Base-by-base conservation (phyloP, 2,329 filamentous ascomycete genomes). In the Xylariomycetidae sp. region DNA sequence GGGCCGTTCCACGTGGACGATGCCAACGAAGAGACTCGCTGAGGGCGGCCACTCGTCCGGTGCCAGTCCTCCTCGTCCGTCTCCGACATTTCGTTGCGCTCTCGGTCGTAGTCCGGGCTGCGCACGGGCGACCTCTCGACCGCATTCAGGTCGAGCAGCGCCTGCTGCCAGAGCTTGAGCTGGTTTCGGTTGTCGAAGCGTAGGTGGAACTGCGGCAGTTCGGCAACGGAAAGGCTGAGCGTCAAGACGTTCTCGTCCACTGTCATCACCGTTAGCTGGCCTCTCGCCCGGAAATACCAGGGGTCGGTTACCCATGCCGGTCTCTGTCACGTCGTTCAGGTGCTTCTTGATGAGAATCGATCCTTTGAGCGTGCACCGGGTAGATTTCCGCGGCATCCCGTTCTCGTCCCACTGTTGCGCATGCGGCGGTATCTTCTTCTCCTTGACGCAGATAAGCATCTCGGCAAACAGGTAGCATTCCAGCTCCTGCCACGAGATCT, bases 371-470 rank as follows among this genome's bases (percentile, higher is more conserved):
- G 89, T 94, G 67, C 84, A 95, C 43, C 85, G 78, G 3, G 79
- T 78, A 8, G 74, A 68, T 57, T 82, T 89, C 35, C 73, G 72
- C 15, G 71, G 72, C 1, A 68, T 55, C 4, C 68, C 65, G 13
- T 64, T 65, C 33, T 76, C 76, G 31, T 79, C 82, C 74, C 85
- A 89, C 44, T 85, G 76, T 32, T 76, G 72, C 24, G 72, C 53
- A 6, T 68, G 40, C 50, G 68, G 47, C 8, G 67, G 57, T 7
- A 70, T 61, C 64, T 89, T 95, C 74, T 95, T 96, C 63, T 96
- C 92, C 63, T 96, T 98, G 40, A 98, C 88, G 55, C 92, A 98
- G 45, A 98, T 98, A 50, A 98, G 82, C 92, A 98, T 98, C 64
- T 98, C 92, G 4, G 84, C 86, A 55, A 98, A 98, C 19, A 98